phyloP scores from a whole-genome alignment of 225 moss, liverwort and hornwort species.

The Marchantia polymorpha region DNA sequence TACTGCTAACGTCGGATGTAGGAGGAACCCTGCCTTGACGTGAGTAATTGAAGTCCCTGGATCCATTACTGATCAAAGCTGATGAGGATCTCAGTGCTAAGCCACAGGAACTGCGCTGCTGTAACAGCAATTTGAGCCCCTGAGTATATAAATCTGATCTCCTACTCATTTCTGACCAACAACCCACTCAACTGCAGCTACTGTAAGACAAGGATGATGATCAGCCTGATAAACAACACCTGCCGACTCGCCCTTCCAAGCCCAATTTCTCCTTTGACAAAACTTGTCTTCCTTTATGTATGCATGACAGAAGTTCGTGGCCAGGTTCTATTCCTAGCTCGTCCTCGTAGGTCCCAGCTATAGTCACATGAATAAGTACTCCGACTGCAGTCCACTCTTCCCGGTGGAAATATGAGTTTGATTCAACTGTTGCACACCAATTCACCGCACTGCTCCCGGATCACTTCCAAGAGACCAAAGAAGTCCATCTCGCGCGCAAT shows the following conservation, averaged over 20 bases:
- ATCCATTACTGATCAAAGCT: neutral
- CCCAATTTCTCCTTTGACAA: neutral
- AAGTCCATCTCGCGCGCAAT: no score
- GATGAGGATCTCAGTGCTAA: conserved; percentile 1
- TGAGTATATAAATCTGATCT: conserved; percentile 7
- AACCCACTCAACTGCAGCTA: neutral
- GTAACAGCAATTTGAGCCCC: conserved; percentile 15
- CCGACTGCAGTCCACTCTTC: no score
- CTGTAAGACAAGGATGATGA: neutral
- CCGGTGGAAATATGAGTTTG: no score
- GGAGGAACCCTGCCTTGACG: neutral
- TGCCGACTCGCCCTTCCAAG: neutral
- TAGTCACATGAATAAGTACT: no score
- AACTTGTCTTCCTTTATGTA: neutral
- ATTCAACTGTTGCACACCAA: no score
- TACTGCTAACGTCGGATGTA: neutral
- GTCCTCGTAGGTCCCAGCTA: no score
- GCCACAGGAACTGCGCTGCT: conserved; percentile 14
- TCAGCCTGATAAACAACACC: neutral
- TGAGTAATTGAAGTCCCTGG: neutral
- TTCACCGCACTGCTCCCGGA: no score
- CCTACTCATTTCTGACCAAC: conserved; percentile 20
- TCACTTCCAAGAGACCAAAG: no score
- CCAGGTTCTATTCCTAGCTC: no score
- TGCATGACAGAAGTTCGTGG: no score